Evolutionary conservation across 1,284 basidiomycete species (phyloP).

Genomic region (Takashimella tepidaria): DNA sequence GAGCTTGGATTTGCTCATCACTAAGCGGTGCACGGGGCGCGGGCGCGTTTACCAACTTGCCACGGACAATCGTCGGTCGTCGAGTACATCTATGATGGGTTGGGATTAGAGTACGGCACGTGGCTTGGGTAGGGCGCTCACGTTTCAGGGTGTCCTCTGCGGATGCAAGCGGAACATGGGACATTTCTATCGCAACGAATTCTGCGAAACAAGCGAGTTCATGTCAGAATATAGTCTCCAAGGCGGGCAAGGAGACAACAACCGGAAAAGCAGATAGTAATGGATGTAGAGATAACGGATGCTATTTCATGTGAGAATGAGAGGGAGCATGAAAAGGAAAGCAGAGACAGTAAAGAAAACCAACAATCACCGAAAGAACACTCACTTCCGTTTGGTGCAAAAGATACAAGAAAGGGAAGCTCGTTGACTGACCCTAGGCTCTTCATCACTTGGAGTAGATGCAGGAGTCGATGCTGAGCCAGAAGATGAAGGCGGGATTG

Average conservation of each 20-base stretch:
- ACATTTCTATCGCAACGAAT: constrained; percentile 21
- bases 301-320: too few relatives aligned
- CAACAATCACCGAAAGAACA: too few relatives aligned
- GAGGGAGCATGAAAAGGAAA: too few relatives aligned
- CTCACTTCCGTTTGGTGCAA: constrained; percentile 23
- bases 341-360: too few relatives aligned
- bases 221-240: not conserved
- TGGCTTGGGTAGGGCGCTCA: not conserved
- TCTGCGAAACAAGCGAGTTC: constrained; percentile 2
- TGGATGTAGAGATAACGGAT: too few relatives aligned
- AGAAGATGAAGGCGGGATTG: not conserved
- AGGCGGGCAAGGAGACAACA: too few relatives aligned
- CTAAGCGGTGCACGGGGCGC: constrained; percentile 16
- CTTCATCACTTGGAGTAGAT: not conserved
- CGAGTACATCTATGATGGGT: constrained; percentile 6
- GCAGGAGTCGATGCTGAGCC: not conserved
- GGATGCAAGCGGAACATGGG: constrained; percentile 21
- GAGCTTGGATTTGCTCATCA: constrained; percentile 16
- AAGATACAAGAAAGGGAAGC: constrained; percentile 19
- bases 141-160: constrained; percentile 18
- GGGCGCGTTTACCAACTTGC: constrained; percentile 18
- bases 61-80: constrained; percentile 18
- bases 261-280: too few relatives aligned
- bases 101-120: not conserved
- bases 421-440: constrained; percentile 14